Base-by-base conservation (phyloP, 345 rosid genomes). In the Cardamine chenopodiifolia region DNA sequence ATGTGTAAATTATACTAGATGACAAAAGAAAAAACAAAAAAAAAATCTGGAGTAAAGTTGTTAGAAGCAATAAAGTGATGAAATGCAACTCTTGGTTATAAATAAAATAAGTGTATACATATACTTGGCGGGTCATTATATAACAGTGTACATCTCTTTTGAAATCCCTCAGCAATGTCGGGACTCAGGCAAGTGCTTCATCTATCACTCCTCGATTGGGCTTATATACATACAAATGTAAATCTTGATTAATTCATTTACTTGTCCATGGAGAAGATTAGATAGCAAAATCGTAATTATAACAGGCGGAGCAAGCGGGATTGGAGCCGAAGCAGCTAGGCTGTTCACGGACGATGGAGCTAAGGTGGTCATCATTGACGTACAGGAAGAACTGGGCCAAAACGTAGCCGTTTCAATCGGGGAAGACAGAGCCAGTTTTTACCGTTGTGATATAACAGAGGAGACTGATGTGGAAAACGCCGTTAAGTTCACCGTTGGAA, bases 301-400 rank as follows among this genome's bases (percentile, higher is more conserved):
- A 70, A 90, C 96, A 8, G 97, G 98, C 0, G 93, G 82, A 34
- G 96, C 97, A 2, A 90, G 97, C 22, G 98, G 98, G 35, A 89
- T 93, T 34, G 98, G 98, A 8, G 96, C 87, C 56, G 88, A 81
- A 58, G 79, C 96, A 1, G 90, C 76, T 55, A 79, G 83, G 69
- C 45, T 93, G 12, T 93, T 93, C 57, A 82, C 74, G 0, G 82
- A 88, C 9, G 74, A 89, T 1, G 96, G 98, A 11, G 97, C 96
- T 28, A 75, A 72, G 15, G 88, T 90, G n/a, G 88, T 93, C 0
- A 81, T 72, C 0, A 92, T 84, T 0, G 98, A 93, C 72, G 56
- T 90, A 60, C 96, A 89, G 35, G 93, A 89, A 34, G 81, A 86
- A n/a, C 20, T 89, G 1, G 97, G 97, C 0, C 79, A 72, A 6